Conservation (phyloP, 768 basidiomycete genomes). For the Lactarius sp. region DNA sequence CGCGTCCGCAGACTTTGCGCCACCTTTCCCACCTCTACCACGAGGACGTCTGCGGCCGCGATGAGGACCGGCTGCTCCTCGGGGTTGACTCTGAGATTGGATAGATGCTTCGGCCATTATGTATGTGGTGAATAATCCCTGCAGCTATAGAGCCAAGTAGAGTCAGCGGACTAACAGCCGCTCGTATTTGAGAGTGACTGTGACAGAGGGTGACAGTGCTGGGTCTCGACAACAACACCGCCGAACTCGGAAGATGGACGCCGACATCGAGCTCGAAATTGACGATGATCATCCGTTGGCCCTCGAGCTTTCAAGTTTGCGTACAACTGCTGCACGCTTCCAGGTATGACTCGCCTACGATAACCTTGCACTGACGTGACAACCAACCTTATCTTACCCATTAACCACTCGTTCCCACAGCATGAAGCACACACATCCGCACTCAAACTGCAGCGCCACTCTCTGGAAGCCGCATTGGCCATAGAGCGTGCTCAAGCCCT, state of each 20-base stretch:
- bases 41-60: conserved; percentile 13
- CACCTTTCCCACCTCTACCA: conserved; percentile 5
- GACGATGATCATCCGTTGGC: conserved; percentile 38
- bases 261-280: conserved; percentile 20
- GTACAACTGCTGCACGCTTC: conserved; percentile 34
- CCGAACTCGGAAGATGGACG: conserved; percentile 16
- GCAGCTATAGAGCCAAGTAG: background rate
- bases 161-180: too few relatives aligned
- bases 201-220: background rate
- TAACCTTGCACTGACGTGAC: conserved; percentile 1
- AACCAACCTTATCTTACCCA: background rate
- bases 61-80: background rate
- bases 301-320: conserved; percentile 36
- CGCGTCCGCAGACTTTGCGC: background rate
- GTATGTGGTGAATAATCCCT: background rate
- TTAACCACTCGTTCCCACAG: conserved; percentile 35
- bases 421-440: conserved; percentile 66
- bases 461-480: conserved; percentile 48
- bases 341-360: conserved; percentile 30
- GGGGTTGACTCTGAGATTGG: conserved; percentile 2
- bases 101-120: conserved; percentile 16
- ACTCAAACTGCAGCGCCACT: conserved; percentile 59
- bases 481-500: conserved; percentile 45
- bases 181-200: conserved; percentile 2
- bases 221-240: background rate